These are phyloP conservation scores for Aphanomyces stellatus DNA, from an alignment of 352 stramenopile genomes.

Conservation along the genomic window DNA sequence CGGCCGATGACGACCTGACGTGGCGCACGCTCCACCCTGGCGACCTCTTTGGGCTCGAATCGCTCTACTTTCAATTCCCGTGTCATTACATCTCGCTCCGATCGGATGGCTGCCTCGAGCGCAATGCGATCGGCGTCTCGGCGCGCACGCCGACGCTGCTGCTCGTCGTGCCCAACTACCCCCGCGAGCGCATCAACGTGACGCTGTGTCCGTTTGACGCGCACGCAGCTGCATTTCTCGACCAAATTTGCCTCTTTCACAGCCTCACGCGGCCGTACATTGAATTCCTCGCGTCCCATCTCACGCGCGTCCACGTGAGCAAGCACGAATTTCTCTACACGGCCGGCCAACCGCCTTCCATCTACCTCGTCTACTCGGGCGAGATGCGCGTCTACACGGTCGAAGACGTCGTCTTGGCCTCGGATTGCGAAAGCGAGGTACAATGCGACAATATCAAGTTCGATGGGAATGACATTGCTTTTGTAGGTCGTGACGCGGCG, in stretches of 20 bases:
- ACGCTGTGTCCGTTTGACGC: conserved; percentile 11
- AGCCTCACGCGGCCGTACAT: conserved; percentile 28
- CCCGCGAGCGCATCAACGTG: conserved; percentile 27
- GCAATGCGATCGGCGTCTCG: conserved; percentile 38
- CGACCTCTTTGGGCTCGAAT: conserved; percentile 42
- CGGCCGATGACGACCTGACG: background rate
- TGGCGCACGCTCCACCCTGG: conserved; percentile 26
- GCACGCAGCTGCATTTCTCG: conserved; percentile 26
- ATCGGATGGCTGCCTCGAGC: conserved; percentile 33
- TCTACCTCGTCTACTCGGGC: conserved; percentile 38
- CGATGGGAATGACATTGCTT: background rate
- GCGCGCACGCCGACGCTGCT: conserved; percentile 30
- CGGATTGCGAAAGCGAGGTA: background rate
- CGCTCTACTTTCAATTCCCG: conserved; percentile 35
- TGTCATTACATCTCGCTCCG: conserved; percentile 28
- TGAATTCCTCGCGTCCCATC: conserved; percentile 40
- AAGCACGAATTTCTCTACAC: conserved; percentile 51
- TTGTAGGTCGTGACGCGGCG: conserved; percentile 27
- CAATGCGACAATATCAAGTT: background rate
- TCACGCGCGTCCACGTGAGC: conserved; percentile 25
- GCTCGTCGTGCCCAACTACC: conserved; percentile 28
- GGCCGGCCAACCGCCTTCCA: conserved; percentile 30
- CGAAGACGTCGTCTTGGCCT: conserved; percentile 24
- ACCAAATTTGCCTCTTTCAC: conserved; percentile 40
- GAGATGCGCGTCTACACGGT: conserved; percentile 37